Evolutionary conservation across 805 yeast genomes (phyloP), one percentile per base, ranked within the genome.

Genomic region (Kodamaea leandrae): DNA sequence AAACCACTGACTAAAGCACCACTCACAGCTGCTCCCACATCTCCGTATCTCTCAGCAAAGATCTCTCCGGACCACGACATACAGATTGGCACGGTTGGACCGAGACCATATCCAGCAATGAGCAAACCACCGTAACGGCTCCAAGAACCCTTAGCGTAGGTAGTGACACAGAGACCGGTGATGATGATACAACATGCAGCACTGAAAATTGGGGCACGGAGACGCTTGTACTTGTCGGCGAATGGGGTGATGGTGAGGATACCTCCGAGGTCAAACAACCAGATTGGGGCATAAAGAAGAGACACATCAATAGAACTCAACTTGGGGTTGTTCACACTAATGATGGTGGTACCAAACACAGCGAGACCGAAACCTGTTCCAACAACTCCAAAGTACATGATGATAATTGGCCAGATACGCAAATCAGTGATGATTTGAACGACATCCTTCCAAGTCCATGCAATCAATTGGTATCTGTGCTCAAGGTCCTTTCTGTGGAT

Each of bases 381-480:
- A 18, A 87, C 96, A 15, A 85, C 95, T 14, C 96, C 96, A 58
- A 87, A 88, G 63, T 87, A 87, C 96, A 87, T 87, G 64, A 87
- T 69, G 33, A 86, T 68, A 44, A 88, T 61, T 1, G 95, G 93
- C 90, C 90, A 86, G 30, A 83, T 69, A 48, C 93, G 71, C 33
- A 73, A 54, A 56, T 88, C 96, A 23, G 68, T 52, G 16, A 85
- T 49, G 29, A 87, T 74, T 6, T 57, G 59, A 30, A 61, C 52
- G 21, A 87, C 67, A 45, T 86, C 91, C 27, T 59, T 66, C 68
- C 77, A 66, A 0, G 72, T 72, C 91, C 93, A 87, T 4, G 57
- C 47, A 24, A 62, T 41, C 20, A 64, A 61, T 33, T 53, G 61
- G 51, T 78, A 78, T 40, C 85, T 69, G 19, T 60, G 62, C 25